Base-by-base conservation (phyloP, 305 asterid species). In the Andrographis paniculata region DNA sequence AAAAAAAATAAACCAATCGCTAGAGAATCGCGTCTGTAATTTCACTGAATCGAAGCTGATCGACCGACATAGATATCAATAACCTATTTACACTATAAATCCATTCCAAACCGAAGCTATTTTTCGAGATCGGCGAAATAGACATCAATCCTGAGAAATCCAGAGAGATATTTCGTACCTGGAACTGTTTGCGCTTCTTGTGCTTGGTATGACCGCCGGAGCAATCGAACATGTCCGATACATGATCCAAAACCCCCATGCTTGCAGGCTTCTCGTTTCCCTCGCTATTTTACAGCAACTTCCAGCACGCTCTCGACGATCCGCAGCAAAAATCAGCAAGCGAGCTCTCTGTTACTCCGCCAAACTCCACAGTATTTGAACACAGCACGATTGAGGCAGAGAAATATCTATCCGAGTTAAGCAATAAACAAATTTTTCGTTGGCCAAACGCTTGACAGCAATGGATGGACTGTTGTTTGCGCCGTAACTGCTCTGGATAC, bases 181-280 rank as follows among this genome's bases (percentile, higher is more conserved):
- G 54, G 24, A 49, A 37, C 14, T 28, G 54, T n/a, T 30, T 49
- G 54, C 42, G 41, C 23, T 49, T 49, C 22, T 49, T 49, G 42
- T 49, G 27, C 40, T 48, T 49, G 41, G 54, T 17, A 13, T 49
- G 42, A 8, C 22, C 54, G 17, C 42, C 17, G 4, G 42, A 30
- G 54, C 54, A 49, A 30, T 49, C 54, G 23, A 49, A 49, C 42
- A 49, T 15, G 42, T 31, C 18, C 1, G 54, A 49, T 11, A 49
- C 24, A 31, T 49, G 54, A 49, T 49, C 42, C 23, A 49, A 17
- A 15, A 33, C 54, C 7, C 54, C 54, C 54, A 49, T 49, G 1
- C 12, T 14, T 44, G 42, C 5, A 37, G 42, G 11, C 6, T 17
- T 9, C 23, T 42, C 22, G 1, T 17, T 42, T 42, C 48, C 18